phyloP scores from a whole-genome alignment of 129 eudicot genomes.

The Lactuca sativa region DNA sequence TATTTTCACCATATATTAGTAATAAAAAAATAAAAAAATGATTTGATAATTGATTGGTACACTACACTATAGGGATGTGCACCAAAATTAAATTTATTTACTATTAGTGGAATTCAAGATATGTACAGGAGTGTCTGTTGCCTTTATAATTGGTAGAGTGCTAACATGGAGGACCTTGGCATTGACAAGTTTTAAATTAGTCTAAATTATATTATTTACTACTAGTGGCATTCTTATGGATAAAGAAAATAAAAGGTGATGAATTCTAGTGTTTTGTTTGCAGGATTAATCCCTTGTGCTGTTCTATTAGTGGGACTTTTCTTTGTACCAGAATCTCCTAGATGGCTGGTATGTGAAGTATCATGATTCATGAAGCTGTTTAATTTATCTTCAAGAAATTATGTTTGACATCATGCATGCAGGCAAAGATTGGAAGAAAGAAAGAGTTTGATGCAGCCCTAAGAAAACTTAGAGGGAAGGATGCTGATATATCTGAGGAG shows the following conservation, averaged over 20 bases:
- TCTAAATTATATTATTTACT: neutral
- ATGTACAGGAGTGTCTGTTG: too few relatives aligned
- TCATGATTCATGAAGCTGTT: too few relatives aligned
- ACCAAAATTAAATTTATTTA: constrained; percentile 43
- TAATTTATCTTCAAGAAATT: too few relatives aligned
- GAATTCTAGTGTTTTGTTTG: constrained; percentile 16
- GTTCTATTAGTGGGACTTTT: constrained; percentile 68
- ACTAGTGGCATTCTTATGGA: neutral
- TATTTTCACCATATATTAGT: neutral
- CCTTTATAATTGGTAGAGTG: constrained; percentile 47
- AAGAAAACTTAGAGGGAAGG: too few relatives aligned
- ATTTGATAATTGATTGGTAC: too few relatives aligned
- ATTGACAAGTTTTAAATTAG: too few relatives aligned
- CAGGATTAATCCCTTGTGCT: constrained; percentile 77
- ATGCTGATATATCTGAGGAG: too few relatives aligned
- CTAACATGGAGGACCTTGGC: constrained; percentile 62
- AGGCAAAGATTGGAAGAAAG: too few relatives aligned
- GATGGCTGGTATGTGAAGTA: constrained; percentile 55
- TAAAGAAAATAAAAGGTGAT: neutral
- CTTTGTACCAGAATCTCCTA: constrained; percentile 86
- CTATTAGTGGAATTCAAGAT: too few relatives aligned
- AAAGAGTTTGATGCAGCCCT: too few relatives aligned
- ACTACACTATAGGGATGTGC: constrained; percentile 65
- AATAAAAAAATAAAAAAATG: too few relatives aligned
- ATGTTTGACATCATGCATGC: too few relatives aligned